These are phyloP conservation scores for Hypoxylon crocopeplum DNA, from an alignment of 495 filamentous ascomycete genomes.

Conservation along the genomic window DNA sequence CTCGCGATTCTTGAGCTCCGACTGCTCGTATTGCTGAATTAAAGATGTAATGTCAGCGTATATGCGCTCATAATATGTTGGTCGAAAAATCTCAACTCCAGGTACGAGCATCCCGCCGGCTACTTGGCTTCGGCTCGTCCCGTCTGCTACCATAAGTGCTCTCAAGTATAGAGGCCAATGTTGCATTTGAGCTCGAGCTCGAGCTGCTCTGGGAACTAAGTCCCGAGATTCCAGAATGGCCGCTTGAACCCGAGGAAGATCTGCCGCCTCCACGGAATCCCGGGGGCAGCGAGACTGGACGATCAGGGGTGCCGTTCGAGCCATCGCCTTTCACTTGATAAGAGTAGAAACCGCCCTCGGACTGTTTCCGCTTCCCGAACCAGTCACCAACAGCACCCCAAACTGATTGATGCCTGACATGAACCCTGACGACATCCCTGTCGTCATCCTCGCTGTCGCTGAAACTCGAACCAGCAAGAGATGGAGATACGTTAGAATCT, in stretches of 20 bases:
- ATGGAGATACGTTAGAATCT: constrained; percentile 7
- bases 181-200: neutral
- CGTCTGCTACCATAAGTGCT: neutral
- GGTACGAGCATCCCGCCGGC: neutral
- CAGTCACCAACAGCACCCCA: constrained; percentile 28
- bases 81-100: neutral
- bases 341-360: constrained; percentile 23
- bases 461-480: too few relatives aligned
- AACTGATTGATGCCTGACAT: constrained; percentile 28
- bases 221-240: neutral
- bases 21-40: constrained; percentile 56
- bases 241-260: neutral
- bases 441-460: constrained; percentile 17
- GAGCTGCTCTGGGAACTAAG: neutral
- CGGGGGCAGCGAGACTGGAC: constrained; percentile 6
- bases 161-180: neutral
- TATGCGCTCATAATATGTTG: neutral
- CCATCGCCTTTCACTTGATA: constrained; percentile 13
- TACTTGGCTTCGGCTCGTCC: constrained; percentile 14
- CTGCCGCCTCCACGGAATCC: neutral
- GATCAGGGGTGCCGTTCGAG: constrained; percentile 10
- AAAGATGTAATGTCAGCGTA: constrained; percentile 16
- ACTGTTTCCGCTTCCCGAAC: constrained; percentile 9
- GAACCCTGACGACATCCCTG: constrained; percentile 22
- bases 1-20: constrained; percentile 56